Evolutionary conservation across 139 green algal genomes (phyloP).

Genomic region (Chlamydomonas sp.): DNA sequence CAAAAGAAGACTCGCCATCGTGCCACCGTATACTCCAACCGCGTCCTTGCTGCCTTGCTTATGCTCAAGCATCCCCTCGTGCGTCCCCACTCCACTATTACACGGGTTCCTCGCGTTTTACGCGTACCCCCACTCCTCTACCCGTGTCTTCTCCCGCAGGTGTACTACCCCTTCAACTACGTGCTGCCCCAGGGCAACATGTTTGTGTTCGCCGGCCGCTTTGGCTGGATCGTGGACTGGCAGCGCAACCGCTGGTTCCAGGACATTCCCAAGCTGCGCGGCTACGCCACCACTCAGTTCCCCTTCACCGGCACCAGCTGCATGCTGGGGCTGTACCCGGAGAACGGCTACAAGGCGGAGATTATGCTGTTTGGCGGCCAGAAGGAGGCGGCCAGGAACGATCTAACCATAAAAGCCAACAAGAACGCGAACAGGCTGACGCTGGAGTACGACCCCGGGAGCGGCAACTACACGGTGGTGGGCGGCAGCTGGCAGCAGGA

Average conservation of each 20-base stretch:
- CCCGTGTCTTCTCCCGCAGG: neutral
- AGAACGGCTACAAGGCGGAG: neutral
- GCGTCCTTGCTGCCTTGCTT: neutral
- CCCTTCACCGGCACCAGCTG: neutral
- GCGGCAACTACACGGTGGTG: constrained; percentile 9
- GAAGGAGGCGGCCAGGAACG: neutral
- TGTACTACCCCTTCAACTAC: constrained; percentile 53
- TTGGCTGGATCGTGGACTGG: constrained; percentile 31
- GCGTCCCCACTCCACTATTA: neutral
- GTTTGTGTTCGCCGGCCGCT: constrained; percentile 42
- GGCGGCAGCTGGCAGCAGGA: constrained; percentile 23
- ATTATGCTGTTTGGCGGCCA: constrained; percentile 39
- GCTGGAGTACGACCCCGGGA: neutral
- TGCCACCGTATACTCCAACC: too few relatives aligned
- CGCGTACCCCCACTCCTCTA: neutral
- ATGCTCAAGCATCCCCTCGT: neutral
- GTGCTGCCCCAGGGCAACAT: constrained; percentile 38
- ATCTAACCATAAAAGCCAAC: constrained; percentile 15
- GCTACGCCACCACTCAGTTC: constrained; percentile 7
- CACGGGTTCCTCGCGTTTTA: neutral
- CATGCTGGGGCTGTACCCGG: constrained; percentile 23
- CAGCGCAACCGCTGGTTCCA: neutral
- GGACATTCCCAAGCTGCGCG: neutral
- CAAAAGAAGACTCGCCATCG: neutral
- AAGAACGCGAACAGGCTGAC: constrained; percentile 1